Conservation (phyloP, 495 filamentous ascomycete species). For the Chaetomium cochliodes region DNA sequence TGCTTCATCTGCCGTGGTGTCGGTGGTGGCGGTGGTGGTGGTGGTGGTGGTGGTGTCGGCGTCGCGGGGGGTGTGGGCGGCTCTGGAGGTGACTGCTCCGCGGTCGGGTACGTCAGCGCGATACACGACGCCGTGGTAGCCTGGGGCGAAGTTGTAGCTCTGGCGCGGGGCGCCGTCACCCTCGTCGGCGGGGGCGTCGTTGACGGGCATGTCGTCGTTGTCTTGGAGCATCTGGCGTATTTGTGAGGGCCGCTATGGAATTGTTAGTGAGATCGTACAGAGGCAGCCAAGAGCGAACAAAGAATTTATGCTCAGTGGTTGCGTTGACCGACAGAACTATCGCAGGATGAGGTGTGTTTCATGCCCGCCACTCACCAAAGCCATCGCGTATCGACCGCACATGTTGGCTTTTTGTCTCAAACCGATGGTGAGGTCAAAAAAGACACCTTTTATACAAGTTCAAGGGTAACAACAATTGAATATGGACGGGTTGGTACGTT, state of each 20-base stretch:
- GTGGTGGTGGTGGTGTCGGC: conserved; percentile 26
- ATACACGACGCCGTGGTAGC: conserved; percentile 82
- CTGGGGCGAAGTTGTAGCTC: conserved; percentile 91
- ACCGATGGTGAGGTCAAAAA: neutral
- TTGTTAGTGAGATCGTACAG: neutral
- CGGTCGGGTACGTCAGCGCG: conserved; percentile 66
- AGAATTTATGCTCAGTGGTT: too few species aligned
- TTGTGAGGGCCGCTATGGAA: conserved; percentile 56
- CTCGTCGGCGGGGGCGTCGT: conserved; percentile 71
- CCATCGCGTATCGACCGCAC: conserved; percentile 85
- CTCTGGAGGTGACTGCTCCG: conserved; percentile 35
- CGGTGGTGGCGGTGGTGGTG: conserved; percentile 7
- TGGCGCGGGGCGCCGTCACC: conserved; percentile 59
- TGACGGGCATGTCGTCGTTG: conserved; percentile 66
- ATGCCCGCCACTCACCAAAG: conserved; percentile 58
- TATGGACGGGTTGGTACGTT: neutral
- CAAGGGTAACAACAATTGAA: neutral
- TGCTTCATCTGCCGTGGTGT: neutral
- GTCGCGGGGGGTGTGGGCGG: conserved; percentile 3
- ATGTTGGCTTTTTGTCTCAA: conserved; percentile 43
- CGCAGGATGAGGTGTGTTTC: neutral
- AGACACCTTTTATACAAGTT: neutral
- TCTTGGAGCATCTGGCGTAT: conserved; percentile 69
- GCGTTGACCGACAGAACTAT: neutral
- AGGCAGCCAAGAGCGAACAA: neutral